Percentiles rank a stretch among this genome's conserved stretches.
These are phyloP conservation scores for Penicillium verhagenii DNA, from an alignment of 495 filamentous ascomycete species.

Conservation along the genomic window DNA sequence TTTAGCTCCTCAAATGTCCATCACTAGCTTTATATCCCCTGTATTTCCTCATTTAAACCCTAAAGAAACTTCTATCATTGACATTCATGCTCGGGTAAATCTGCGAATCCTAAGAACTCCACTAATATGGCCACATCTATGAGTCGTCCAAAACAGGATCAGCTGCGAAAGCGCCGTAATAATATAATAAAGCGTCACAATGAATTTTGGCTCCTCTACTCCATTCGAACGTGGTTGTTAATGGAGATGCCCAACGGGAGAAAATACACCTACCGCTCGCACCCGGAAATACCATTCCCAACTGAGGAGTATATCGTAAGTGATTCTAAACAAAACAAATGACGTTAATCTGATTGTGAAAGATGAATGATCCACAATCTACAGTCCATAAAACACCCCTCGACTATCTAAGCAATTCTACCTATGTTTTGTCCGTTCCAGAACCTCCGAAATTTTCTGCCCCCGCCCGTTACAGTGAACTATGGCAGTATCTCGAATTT, in stretches of 20 bases:
- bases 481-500: no score
- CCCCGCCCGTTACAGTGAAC: not conserved
- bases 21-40: no score
- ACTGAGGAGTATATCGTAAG: conserved; percentile 7
- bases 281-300: conserved; percentile 2
- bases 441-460: not conserved
- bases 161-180: conserved; percentile 15
- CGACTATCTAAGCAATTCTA: conserved; percentile 23
- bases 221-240: conserved; percentile 11
- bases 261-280: conserved; percentile 14
- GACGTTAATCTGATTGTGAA: not conserved
- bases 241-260: conserved; percentile 17
- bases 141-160: conserved; percentile 13
- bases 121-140: no score
- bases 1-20: no score
- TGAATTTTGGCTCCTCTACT: conserved; percentile 15
- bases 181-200: conserved; percentile 12
- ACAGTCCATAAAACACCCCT: conserved; percentile 33
- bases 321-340: not conserved
- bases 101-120: no score
- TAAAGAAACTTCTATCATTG: no score
- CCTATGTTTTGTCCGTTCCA: not conserved
- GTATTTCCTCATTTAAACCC: no score
- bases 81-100: no score
- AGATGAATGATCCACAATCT: not conserved